phyloP scores from a whole-genome alignment of 129 eudicot genomes.

The Saussurea involucrata region DNA sequence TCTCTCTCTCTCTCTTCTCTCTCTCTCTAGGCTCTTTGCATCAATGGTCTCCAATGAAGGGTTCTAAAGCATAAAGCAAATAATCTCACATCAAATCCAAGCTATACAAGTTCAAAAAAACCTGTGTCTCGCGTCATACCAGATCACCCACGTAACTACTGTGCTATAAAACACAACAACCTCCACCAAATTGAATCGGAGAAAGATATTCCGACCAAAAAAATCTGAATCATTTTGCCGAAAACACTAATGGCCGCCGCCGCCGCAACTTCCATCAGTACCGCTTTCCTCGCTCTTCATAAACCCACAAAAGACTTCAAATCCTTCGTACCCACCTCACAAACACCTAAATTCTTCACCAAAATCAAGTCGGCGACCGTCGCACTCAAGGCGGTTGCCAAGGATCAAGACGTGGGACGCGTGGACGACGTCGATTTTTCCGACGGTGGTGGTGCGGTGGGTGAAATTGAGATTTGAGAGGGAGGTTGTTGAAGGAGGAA shows the following conservation, averaged over 20 bases:
- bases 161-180: constrained; percentile 14
- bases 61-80: too few relatives aligned
- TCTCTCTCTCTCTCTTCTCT: too few relatives aligned
- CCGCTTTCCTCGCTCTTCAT: constrained; percentile 34
- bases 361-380: constrained; percentile 17
- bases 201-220: constrained; percentile 9
- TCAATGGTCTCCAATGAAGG: too few relatives aligned
- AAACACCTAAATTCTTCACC: constrained; percentile 20
- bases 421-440: constrained; percentile 34
- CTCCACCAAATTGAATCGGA: constrained; percentile 21
- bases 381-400: constrained; percentile 23
- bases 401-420: constrained; percentile 41
- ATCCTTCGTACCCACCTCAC: constrained; percentile 26
- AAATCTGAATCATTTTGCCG: background rate
- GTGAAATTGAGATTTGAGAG: constrained; percentile 44
- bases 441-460: constrained; percentile 43
- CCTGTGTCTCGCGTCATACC: constrained; percentile 7
- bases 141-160: background rate
- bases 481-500: constrained; percentile 34
- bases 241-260: constrained; percentile 21
- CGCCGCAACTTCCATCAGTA: constrained; percentile 47
- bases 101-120: too few relatives aligned
- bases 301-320: constrained; percentile 30
- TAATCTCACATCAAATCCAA: too few relatives aligned
- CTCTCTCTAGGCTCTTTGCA: too few relatives aligned